These are phyloP conservation scores for Phytophthora constricta DNA, from an alignment of 352 stramenopile species.

Conservation along the genomic window DNA sequence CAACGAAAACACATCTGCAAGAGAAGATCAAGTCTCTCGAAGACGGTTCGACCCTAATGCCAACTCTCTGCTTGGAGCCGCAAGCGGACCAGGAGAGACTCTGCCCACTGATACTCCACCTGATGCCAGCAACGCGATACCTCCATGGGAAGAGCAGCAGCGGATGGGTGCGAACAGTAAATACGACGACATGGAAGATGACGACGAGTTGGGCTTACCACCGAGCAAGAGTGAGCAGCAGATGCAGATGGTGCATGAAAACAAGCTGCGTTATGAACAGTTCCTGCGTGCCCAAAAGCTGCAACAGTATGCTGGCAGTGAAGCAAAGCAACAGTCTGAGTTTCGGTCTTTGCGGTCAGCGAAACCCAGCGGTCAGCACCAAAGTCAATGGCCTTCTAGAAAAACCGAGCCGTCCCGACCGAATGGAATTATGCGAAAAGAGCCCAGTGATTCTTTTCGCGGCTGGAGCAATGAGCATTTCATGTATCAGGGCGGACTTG, in stretches of 20 bases:
- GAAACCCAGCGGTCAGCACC: slow-evolving; percentile 8
- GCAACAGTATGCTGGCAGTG: slow-evolving; percentile 20
- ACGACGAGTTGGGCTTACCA: slow-evolving; percentile 42
- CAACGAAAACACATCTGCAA: slow-evolving; percentile 10
- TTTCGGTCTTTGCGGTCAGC: slow-evolving; percentile 1
- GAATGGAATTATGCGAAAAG: slow-evolving; percentile 25
- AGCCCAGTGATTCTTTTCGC: slow-evolving; percentile 46
- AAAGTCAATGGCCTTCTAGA: slow-evolving; percentile 7
- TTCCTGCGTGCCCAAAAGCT: slow-evolving; percentile 30
- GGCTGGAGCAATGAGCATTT: slow-evolving; percentile 49
- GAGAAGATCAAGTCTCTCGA: neutral
- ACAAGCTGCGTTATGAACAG: slow-evolving; percentile 34
- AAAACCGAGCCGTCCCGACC: slow-evolving; percentile 9
- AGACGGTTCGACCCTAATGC: slow-evolving; percentile 9
- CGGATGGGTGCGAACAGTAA: slow-evolving; percentile 6
- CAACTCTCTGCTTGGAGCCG: slow-evolving; percentile 14
- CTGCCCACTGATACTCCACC: slow-evolving; percentile 27
- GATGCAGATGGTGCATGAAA: slow-evolving; percentile 26
- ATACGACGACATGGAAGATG: slow-evolving; percentile 31
- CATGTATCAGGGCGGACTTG: slow-evolving; percentile 1
- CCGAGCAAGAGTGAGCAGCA: slow-evolving; percentile 43
- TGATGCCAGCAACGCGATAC: slow-evolving; percentile 7
- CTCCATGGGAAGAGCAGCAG: slow-evolving; percentile 27
- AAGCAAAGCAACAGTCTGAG: neutral
- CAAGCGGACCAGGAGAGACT: slow-evolving; percentile 31